phyloP scores from a whole-genome alignment of 306 rosid species.

The Casuarina equisetifolia region DNA sequence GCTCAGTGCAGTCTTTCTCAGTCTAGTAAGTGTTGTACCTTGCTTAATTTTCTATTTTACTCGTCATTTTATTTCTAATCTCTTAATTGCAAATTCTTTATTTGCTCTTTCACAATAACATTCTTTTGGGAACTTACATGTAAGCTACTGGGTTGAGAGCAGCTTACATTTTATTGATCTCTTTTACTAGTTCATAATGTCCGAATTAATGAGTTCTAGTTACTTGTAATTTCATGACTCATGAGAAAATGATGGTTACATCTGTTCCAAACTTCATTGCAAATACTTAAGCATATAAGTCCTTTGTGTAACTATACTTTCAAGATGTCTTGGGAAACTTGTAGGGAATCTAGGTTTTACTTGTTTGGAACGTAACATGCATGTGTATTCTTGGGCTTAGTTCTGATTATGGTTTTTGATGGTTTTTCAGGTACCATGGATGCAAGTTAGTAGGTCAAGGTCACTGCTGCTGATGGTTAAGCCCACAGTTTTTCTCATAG shows the following conservation, averaged over 20 bases:
- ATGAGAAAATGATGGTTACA: not conserved
- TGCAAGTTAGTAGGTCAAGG: conserved; percentile 90
- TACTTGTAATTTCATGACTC: not conserved
- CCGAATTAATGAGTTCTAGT: not conserved
- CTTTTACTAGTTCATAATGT: not conserved
- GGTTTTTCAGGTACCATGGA: conserved; percentile 88
- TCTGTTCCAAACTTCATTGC: not conserved
- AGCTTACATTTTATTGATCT: too few species aligned
- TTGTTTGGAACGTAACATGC: not conserved
- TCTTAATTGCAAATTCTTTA: not conserved
- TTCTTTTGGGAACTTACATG: not conserved
- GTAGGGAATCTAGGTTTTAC: not conserved
- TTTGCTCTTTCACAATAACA: not conserved
- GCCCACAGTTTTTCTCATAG: conserved; percentile 75
- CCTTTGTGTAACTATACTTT: not conserved
- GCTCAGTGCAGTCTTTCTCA: conserved; percentile 69
- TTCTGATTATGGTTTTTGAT: conserved; percentile 25
- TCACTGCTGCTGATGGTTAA: conserved; percentile 74
- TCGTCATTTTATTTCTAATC: conserved; percentile 4
- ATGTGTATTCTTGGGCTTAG: conserved; percentile 1
- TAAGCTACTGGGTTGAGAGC: not conserved
- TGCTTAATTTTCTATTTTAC: conserved; percentile 12
- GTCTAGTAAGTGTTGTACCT: conserved; percentile 59
- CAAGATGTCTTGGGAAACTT: not conserved
- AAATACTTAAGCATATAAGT: not conserved